Base-by-base conservation (phyloP, 805 yeast species). In the Saccharomycopsis guyanensis region DNA sequence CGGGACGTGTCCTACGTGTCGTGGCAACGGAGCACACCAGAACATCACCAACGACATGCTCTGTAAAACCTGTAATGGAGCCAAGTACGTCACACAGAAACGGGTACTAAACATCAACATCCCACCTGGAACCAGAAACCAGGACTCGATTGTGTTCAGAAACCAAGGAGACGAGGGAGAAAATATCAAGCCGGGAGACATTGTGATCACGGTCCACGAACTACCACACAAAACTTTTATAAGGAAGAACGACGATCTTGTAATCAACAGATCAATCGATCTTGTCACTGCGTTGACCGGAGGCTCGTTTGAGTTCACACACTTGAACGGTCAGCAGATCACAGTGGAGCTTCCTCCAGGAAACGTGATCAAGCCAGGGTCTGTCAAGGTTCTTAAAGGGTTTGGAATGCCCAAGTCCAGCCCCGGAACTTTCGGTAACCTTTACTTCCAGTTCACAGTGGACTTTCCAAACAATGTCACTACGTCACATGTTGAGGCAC, bases 161-260 rank as follows among this genome's bases (percentile, higher is more conserved):
- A 75, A 79, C 4, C 80, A 75, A 55, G 85, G 81, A 0, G 88
- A 82, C 56, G 83, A 81, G 59, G 82, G 78, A 0, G 59, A 72
- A 16, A 68, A 71, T 50, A 63, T 76, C 2, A 62, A 72, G 2
- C 83, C 88, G 0, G 89, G 89, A 2, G 86, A 82, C 58, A 81
- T 82, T 4, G 63, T 80, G 2, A 71, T 82, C 7, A 75, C 72
- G 1, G 59, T 82, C 20, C 67, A 68, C 33, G 72, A 73, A 53
- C 46, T 50, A 10, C 50, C 47, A 4, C 62, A 66, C 40, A 55
- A 57, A 3, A 54, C 51, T 16, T 69, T 74, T 46, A 65, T 65
- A 12, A 64, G 82, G 50, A 63, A 59, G 40, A 70, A 62, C 31
- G 58, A 70, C 32, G 75, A 76, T 53, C 59, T 79, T 41, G 64